These are phyloP conservation scores for Scedosporium minutisporum DNA, from an alignment of 2,329 filamentous ascomycete species.

Conservation along the genomic window DNA sequence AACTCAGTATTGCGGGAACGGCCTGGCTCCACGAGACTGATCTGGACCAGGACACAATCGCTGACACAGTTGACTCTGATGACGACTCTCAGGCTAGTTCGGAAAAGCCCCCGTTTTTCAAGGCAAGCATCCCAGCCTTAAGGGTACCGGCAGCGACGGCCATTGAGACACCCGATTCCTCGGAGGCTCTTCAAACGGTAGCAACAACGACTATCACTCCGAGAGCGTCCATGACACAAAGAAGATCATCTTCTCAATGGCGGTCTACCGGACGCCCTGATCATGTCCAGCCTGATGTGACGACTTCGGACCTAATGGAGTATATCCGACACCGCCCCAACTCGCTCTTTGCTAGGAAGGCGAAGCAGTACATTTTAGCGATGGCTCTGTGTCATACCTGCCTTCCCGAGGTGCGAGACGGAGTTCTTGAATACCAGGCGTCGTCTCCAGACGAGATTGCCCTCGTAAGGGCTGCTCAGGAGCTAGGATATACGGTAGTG, in stretches of 20 bases:
- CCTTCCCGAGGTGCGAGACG: constrained; percentile 67
- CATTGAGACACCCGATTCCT: background rate
- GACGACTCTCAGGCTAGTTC: constrained; percentile 13
- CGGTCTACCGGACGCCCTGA: constrained; percentile 37
- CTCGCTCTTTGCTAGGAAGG: constrained; percentile 68
- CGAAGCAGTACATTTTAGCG: constrained; percentile 72
- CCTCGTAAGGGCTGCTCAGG: constrained; percentile 72
- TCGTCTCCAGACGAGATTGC: constrained; percentile 86
- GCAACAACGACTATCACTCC: background rate
- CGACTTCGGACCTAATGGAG: constrained; percentile 65
- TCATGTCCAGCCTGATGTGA: constrained; percentile 44
- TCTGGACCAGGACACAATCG: constrained; percentile 30
- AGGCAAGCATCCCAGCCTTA: background rate
- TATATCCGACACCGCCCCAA: constrained; percentile 69
- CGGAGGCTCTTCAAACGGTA: background rate
- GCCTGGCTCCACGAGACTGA: constrained; percentile 82
- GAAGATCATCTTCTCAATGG: constrained; percentile 39
- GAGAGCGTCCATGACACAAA: background rate
- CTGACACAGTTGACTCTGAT: constrained; percentile 11
- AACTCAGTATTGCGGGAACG: constrained; percentile 79
- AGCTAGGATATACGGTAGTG: constrained; percentile 70
- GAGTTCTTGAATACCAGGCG: constrained; percentile 71
- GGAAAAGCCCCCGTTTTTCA: constrained; percentile 12
- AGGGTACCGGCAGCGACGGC: background rate
- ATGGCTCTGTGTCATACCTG: constrained; percentile 88